Conservation (phyloP, 2,329 filamentous ascomycete genomes). For the Didymella pomorum region DNA sequence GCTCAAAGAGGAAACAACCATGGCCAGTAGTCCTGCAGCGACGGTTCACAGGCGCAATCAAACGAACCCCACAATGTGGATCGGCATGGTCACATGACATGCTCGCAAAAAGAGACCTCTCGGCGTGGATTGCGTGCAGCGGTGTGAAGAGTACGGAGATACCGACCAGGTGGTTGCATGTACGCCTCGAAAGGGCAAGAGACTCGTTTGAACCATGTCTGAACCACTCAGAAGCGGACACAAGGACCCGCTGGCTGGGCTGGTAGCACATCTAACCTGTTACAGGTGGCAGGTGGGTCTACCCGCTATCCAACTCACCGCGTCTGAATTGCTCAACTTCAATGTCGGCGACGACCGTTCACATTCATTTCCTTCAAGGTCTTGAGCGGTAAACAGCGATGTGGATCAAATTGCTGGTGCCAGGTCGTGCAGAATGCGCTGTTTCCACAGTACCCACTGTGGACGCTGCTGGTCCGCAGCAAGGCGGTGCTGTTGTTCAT, state of each 20-base stretch:
- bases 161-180: constrained; percentile 28
- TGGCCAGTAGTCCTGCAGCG: constrained; percentile 9
- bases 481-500: constrained; percentile 19
- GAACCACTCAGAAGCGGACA: constrained; percentile 28
- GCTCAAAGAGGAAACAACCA: constrained; percentile 11
- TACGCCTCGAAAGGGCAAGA: constrained; percentile 27
- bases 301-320: constrained; percentile 35
- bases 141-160: constrained; percentile 31
- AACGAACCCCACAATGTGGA: constrained; percentile 18
- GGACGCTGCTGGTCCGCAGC: constrained; percentile 11
- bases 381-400: constrained; percentile 5
- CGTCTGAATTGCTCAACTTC: constrained; percentile 23
- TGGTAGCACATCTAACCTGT: constrained; percentile 24
- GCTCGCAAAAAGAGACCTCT: constrained; percentile 21
- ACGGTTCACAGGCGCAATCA: constrained; percentile 12
- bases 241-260: constrained; percentile 23
- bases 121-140: constrained; percentile 28
- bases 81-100: constrained; percentile 29
- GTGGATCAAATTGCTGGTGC: constrained; percentile 14
- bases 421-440: constrained; percentile 24
- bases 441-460: constrained; percentile 13
- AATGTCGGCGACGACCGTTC: constrained; percentile 16
- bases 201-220: constrained; percentile 7
- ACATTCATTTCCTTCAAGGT: constrained; percentile 1
- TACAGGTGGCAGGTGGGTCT: constrained; percentile 25